A percentile compares a stretch with the other conserved stretches of the same genome.
These are phyloP conservation scores for Argentina anserina DNA, from an alignment of 306 rosid genomes.

Conservation along the genomic window DNA sequence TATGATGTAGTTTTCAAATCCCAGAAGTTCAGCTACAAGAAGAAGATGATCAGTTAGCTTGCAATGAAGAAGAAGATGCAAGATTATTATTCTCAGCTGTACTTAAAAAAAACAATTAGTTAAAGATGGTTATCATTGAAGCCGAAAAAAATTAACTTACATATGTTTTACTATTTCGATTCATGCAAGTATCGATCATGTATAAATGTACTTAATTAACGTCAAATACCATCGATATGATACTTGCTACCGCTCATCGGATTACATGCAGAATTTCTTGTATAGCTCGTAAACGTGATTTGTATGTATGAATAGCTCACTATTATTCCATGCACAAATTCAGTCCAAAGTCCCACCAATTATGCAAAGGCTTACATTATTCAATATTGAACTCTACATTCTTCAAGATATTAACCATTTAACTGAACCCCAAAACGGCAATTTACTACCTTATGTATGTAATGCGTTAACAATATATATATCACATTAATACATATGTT, in stretches of 20 bases:
- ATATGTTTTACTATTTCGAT: no score
- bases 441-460: no score
- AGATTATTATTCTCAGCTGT: neutral
- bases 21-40: slow-evolving; percentile 55
- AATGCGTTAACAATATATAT: neutral
- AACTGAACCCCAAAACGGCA: neutral
- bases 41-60: neutral
- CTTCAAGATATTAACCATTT: no score
- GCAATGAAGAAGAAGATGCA: neutral
- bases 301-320: no score
- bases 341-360: neutral
- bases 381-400: neutral
- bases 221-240: no score
- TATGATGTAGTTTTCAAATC: slow-evolving; percentile 46
- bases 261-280: neutral
- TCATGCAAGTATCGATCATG: no score
- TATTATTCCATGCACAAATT: neutral
- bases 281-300: neutral
- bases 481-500: neutral
- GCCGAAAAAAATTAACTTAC: no score
- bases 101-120: no score
- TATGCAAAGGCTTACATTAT: neutral
- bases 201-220: no score
- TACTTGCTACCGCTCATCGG: neutral
- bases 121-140: no score